A percentile compares a stretch with the other conserved stretches of the same genome.
Conservation (phyloP, 73 alveolate species). For the Tetrahymena elliotti region DNA sequence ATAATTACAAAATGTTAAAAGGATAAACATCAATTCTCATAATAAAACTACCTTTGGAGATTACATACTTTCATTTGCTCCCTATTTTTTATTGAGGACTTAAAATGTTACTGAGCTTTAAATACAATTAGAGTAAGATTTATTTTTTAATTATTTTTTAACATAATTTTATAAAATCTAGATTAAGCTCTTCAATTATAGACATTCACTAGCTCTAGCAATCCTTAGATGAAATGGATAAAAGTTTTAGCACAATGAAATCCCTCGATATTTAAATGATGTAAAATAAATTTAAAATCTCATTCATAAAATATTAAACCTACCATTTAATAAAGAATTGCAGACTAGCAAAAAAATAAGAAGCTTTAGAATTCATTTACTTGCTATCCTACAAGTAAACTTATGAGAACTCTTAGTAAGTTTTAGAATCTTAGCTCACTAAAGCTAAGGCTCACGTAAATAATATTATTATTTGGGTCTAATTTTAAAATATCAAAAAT, state of each 20-base stretch:
- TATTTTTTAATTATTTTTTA: no score
- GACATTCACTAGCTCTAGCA: neutral
- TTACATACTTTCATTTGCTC: neutral
- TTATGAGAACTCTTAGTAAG: neutral
- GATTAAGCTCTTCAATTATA: neutral
- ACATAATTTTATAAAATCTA: neutral
- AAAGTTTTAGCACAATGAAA: neutral
- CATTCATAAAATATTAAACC: neutral
- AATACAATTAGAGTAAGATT: neutral
- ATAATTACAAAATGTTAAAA: neutral
- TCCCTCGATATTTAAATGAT: neutral
- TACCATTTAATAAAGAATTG: neutral
- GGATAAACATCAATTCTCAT: neutral
- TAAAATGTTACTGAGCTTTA: neutral
- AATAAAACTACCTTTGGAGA: neutral
- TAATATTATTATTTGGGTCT: neutral
- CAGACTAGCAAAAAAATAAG: neutral
- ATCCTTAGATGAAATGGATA: neutral
- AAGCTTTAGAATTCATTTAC: neutral
- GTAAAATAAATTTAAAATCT: neutral
- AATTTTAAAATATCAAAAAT: neutral
- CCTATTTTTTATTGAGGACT: neutral
- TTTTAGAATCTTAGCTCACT: neutral
- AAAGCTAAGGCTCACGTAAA: neutral
- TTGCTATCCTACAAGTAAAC: neutral